Percentiles rank a stretch among this genome's conserved stretches.
Conservation (phyloP, 2,329 filamentous ascomycete species). For the Phialocephala subalpina region DNA sequence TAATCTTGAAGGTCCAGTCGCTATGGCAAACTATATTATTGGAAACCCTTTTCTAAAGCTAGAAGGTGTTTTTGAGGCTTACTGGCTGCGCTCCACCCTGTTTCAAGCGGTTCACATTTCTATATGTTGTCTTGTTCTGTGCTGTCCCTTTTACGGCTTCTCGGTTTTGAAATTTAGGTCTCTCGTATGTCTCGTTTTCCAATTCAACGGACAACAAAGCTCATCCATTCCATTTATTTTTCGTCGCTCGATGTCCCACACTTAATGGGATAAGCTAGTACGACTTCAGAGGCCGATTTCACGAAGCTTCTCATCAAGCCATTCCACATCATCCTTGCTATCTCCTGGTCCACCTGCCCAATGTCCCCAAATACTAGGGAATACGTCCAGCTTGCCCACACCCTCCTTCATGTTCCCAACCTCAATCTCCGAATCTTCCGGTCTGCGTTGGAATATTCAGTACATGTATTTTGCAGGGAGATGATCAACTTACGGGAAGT, state of each 20-base stretch:
- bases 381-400: slow-evolving; percentile 60
- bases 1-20: no score
- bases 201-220: not conserved
- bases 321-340: slow-evolving; percentile 74
- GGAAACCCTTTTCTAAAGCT: no score
- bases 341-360: slow-evolving; percentile 75
- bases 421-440: slow-evolving; percentile 80
- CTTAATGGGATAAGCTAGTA: not conserved
- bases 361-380: slow-evolving; percentile 72
- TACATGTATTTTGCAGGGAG: not conserved
- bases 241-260: not conserved
- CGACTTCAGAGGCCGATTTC: slow-evolving; percentile 31
- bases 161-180: no score
- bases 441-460: slow-evolving; percentile 50
- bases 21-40: no score
- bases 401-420: slow-evolving; percentile 68
- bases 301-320: slow-evolving; percentile 64
- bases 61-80: no score
- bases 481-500: slow-evolving; percentile 69
- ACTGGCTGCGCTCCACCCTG: no score
- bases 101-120: no score
- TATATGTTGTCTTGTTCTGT: no score
- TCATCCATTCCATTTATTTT: not conserved
- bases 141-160: no score
- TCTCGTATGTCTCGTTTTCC: no score